Evolutionary conservation across 768 basidiomycete genomes (phyloP).

Genomic region (Mrakia frigida): DNA sequence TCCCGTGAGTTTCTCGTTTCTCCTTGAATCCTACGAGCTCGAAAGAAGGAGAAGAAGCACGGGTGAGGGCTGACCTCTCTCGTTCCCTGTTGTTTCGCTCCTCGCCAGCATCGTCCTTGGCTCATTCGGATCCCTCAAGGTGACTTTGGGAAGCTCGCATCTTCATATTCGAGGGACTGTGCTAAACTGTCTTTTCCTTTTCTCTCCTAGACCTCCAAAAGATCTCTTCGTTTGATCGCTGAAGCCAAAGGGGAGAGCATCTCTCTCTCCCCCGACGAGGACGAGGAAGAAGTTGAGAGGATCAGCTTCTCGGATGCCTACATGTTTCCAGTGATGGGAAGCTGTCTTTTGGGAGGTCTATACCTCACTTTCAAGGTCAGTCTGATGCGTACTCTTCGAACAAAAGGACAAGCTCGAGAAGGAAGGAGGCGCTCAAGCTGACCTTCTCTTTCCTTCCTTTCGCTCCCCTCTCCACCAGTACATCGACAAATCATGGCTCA

Average conservation of each 20-base stretch:
- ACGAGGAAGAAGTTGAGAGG: conserved; percentile 56
- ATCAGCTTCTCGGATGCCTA: conserved; percentile 44
- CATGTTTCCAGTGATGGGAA: conserved; percentile 42
- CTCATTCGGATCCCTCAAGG: conserved; percentile 20
- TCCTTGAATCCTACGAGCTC: no score
- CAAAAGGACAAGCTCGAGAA: neutral
- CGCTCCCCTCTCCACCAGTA: neutral
- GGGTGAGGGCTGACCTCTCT: neutral
- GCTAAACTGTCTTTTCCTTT: neutral
- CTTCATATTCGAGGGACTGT: no score
- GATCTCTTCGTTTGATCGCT: conserved; percentile 2
- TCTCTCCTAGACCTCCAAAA: neutral
- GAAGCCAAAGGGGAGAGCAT: conserved; percentile 29
- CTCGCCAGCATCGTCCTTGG: conserved; percentile 26
- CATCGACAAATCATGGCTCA: conserved; percentile 20
- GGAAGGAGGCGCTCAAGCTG: neutral
- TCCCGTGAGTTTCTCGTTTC: conserved; percentile 17
- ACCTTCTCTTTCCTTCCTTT: conserved; percentile 49
- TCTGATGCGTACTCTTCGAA: conserved; percentile 29
- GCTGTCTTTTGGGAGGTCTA: conserved; percentile 34
- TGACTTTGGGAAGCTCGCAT: neutral
- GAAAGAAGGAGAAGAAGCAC: neutral
- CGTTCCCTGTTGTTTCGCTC: neutral
- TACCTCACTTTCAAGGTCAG: conserved; percentile 39
- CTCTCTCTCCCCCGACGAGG: conserved; percentile 48